Evolutionary conservation across 225 moss, liverwort and hornwort species (phyloP), one percentile per base, ranked within the genome.

Genomic region (Asterella californica): DNA sequence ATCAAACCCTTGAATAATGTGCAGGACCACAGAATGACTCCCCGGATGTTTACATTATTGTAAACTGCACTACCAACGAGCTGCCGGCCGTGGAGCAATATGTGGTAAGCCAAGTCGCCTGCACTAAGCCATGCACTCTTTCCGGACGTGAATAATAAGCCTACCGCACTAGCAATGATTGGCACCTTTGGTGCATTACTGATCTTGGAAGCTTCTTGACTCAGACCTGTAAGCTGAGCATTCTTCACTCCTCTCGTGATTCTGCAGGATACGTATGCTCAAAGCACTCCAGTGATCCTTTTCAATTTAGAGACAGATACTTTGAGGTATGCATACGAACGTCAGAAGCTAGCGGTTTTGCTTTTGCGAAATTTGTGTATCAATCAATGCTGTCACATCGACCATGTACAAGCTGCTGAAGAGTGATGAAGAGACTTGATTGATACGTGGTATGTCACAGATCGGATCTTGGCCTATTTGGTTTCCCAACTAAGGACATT

Each of bases 231-330:
- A 29, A 63, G 65, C 65, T 65, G 15, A 69, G 29, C 32, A 7
- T 36, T 46, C 14, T 30, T 1, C 30, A 30, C 54, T 75, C 33
- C 11, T 76, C 30, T 47, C 2, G n/a, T n/a, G n/a, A n/a, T n/a
- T 63, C 45, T 69, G 65, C 89, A 89, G 89, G 78, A 85, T 19
- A 77, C 70, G 27, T 86, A 82, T 85, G 93, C 79, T 11, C 87
- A 90, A 76, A 87, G 86, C 29, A 76, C 86, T 9, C 91, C 97
- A 1, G 91, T 93, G 15, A 86, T 95, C 52, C 65, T 95, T 11
- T 99, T 99, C 68, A 99, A 99, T 74, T 83, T 99, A 46, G 97
- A 99, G 75, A 91, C 90, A 15, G 97, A 99, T 57, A 99, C 94
- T 0, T 87, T 99, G 27, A 89, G 97, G 89, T 89, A 82, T 46